Evolutionary conservation across 1,284 basidiomycete species (phyloP).

Genomic region (Ganoderma leucocontextum): DNA sequence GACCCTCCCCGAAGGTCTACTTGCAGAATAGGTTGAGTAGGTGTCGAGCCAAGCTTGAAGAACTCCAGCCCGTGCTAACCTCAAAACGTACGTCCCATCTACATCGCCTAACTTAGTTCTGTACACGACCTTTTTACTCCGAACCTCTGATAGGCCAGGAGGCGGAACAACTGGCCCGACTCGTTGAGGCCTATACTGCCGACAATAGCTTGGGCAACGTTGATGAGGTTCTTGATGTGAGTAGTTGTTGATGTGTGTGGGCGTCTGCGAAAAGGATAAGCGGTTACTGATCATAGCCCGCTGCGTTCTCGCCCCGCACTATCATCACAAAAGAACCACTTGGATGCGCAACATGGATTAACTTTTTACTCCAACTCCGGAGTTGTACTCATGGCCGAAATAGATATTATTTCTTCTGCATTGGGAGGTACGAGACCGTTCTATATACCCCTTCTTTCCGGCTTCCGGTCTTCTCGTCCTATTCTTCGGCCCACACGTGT

Average conservation of each 20-base stretch:
- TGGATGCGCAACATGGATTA: constrained; percentile 71
- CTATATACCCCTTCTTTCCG: constrained; percentile 1
- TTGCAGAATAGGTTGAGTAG: constrained; percentile 79
- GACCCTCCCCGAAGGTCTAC: constrained; percentile 74
- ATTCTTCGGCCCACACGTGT: constrained; percentile 7
- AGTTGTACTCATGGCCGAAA: constrained; percentile 62
- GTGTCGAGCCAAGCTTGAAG: constrained; percentile 64
- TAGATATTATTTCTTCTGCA: constrained; percentile 66
- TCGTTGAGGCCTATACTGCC: constrained; percentile 59
- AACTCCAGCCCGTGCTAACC: constrained; percentile 63
- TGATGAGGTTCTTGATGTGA: constrained; percentile 68
- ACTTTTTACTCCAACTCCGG: constrained; percentile 63
- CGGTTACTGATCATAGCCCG: constrained; percentile 6
- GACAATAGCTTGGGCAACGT: constrained; percentile 65
- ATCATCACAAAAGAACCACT: constrained; percentile 56
- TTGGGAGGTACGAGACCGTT: constrained; percentile 62
- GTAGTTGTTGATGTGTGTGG: constrained; percentile 26
- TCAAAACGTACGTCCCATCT: constrained; percentile 61
- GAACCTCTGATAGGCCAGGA: constrained; percentile 58
- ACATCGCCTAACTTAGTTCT: background rate
- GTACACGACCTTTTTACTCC: constrained; percentile 2
- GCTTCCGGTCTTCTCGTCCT: constrained; percentile 1
- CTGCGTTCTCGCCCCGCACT: background rate
- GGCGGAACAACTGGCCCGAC: constrained; percentile 56
- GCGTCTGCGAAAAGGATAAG: constrained; percentile 27